Percentiles rank a stretch among this genome's conserved stretches.
These are phyloP conservation scores for Boletus fagicola DNA, from an alignment of 768 basidiomycete genomes.

Conservation along the genomic window DNA sequence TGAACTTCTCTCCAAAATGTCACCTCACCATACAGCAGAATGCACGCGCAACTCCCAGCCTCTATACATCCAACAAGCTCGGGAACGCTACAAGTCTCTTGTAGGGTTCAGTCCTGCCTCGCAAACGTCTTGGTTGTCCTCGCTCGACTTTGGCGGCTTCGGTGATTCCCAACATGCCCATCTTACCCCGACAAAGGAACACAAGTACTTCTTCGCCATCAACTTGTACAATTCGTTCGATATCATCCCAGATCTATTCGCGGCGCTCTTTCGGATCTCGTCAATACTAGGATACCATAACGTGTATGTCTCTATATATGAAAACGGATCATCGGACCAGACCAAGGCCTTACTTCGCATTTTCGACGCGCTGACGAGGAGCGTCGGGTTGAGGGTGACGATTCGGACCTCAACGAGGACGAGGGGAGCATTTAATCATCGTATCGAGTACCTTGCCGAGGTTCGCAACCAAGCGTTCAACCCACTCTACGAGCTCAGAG, in stretches of 20 bases:
- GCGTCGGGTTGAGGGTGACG: conserved; percentile 88
- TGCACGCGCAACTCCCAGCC: conserved; percentile 85
- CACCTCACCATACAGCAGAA: conserved; percentile 90
- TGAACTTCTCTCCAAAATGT: conserved; percentile 80
- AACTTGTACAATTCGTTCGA: conserved; percentile 99
- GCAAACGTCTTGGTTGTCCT: conserved; percentile 58
- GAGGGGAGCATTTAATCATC: conserved; percentile 95
- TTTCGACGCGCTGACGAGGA: conserved; percentile 88
- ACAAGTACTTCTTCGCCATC: conserved; percentile 99
- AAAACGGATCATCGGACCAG: conserved; percentile 98
- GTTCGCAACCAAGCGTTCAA: conserved; percentile 98
- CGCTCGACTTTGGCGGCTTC: conserved; percentile 45
- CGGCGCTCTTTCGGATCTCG: conserved; percentile 91
- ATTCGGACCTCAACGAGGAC: conserved; percentile 93
- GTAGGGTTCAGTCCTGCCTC: conserved; percentile 71
- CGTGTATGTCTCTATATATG: conserved; percentile 97
- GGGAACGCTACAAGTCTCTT: conserved; percentile 80
- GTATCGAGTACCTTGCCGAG: conserved; percentile 99
- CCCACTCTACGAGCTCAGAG: conserved; percentile 90
- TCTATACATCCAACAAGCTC: conserved; percentile 79
- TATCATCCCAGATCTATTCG: conserved; percentile 94
- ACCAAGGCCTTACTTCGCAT: conserved; percentile 95
- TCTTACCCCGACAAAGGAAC: conserved; percentile 51
- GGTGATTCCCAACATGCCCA: conserved; percentile 41
- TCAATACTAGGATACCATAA: conserved; percentile 95